Conservation (phyloP, 495 filamentous ascomycete species). For the Jackrogersella multiformis region DNA sequence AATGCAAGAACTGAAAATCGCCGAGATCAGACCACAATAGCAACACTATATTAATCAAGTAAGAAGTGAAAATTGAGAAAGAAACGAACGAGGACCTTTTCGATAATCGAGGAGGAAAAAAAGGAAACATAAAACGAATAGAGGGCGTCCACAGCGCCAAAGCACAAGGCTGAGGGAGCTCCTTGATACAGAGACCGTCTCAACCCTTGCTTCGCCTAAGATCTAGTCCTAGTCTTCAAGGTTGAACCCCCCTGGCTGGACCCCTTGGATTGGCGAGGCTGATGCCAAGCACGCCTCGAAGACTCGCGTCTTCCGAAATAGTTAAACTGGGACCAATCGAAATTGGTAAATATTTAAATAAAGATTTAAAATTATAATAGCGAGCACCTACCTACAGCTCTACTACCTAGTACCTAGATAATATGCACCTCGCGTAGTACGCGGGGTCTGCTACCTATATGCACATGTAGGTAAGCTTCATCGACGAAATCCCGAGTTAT, state of each 20-base stretch:
- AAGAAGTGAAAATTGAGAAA: slow-evolving; percentile 12
- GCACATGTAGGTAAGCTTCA: too few species aligned
- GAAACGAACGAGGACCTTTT: slow-evolving; percentile 17
- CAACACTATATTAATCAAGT: slow-evolving; percentile 3
- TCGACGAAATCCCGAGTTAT: too few species aligned
- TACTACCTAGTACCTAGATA: too few species aligned
- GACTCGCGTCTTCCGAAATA: slow-evolving; percentile 7
- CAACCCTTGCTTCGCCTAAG: slow-evolving; percentile 27
- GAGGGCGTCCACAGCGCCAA: slow-evolving; percentile 17
- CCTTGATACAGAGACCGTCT: slow-evolving; percentile 51
- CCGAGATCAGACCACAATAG: slow-evolving; percentile 1
- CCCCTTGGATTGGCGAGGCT: slow-evolving; percentile 43
- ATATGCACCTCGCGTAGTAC: too few species aligned
- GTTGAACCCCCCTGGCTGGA: slow-evolving; percentile 30
- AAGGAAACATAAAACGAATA: slow-evolving; percentile 27
- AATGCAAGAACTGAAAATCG: slow-evolving; percentile 1
- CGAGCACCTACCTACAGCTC: too few species aligned
- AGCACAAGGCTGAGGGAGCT: slow-evolving; percentile 42
- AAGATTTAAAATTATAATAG: too few species aligned
- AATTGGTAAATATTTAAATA: slow-evolving; percentile 13
- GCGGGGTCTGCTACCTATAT: slow-evolving; percentile 30
- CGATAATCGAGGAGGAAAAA: slow-evolving; percentile 13
- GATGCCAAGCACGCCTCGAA: slow-evolving; percentile 36
- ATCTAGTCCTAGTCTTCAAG: slow-evolving; percentile 21
- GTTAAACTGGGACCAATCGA: slow-evolving; percentile 26